Evolutionary conservation across 495 filamentous ascomycete species (phyloP).

Genomic region (Penicillium tannophilum): DNA sequence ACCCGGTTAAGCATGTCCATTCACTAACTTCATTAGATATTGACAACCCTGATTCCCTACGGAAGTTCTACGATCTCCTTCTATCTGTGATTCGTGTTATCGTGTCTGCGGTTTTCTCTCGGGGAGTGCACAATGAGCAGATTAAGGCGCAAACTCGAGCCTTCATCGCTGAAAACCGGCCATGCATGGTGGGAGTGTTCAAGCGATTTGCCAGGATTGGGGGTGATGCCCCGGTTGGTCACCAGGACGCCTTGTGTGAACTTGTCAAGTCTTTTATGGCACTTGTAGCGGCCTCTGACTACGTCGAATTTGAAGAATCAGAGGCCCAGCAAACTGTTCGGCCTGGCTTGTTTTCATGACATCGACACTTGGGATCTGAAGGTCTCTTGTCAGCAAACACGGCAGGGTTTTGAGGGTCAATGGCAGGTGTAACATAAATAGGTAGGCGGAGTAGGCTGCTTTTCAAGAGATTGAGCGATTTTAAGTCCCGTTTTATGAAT

Average conservation of each 20-base stretch:
- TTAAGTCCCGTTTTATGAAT: conserved; percentile 8
- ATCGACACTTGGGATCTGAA: not conserved
- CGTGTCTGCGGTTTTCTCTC: conserved; percentile 71
- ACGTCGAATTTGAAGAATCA: conserved; percentile 56
- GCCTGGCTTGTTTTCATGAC: conserved; percentile 41
- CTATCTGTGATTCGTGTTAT: conserved; percentile 81
- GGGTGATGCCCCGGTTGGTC: conserved; percentile 40
- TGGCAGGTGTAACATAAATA: conserved; percentile 21
- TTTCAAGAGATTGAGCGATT: conserved; percentile 22
- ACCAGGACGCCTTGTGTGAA: conserved; percentile 46
- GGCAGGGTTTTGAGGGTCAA: not conserved
- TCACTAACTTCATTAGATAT: conserved; percentile 49
- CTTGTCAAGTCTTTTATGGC: conserved; percentile 63
- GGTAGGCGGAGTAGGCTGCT: conserved; percentile 21
- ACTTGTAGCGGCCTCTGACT: conserved; percentile 60
- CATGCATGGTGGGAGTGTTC: conserved; percentile 82
- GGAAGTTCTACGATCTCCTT: conserved; percentile 81
- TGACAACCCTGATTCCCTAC: conserved; percentile 69
- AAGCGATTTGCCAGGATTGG: conserved; percentile 87
- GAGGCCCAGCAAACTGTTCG: conserved; percentile 37
- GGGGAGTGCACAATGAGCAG: conserved; percentile 78
- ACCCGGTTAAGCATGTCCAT: not conserved
- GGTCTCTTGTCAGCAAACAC: not conserved
- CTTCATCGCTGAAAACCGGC: conserved; percentile 80
- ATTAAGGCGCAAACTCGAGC: conserved; percentile 68